A percentile compares a stretch with the other conserved stretches of the same genome.
Evolutionary conservation across 352 stramenopile genomes (phyloP).

Genomic region (Plasmopara viticola): DNA sequence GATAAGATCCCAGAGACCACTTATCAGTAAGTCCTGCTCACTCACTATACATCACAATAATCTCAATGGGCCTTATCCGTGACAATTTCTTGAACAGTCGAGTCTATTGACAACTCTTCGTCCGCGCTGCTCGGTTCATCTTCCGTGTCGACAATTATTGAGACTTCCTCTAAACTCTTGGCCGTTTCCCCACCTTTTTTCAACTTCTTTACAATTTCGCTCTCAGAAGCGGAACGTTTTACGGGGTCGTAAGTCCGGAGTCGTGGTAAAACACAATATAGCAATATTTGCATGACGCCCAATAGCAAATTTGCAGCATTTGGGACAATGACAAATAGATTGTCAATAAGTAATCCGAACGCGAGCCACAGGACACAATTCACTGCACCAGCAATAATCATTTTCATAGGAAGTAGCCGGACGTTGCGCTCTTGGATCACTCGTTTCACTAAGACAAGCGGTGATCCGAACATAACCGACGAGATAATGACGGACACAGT

Average conservation of each 20-base stretch:
- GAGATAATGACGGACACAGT: slow-evolving; percentile 49
- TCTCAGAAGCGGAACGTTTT: slow-evolving; percentile 9
- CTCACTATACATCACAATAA: background rate
- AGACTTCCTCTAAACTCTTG: slow-evolving; percentile 12
- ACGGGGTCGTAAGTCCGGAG: slow-evolving; percentile 26
- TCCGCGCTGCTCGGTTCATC: slow-evolving; percentile 4
- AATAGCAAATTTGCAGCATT: slow-evolving; percentile 59
- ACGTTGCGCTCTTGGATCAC: slow-evolving; percentile 45
- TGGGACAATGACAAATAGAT: slow-evolving; percentile 54
- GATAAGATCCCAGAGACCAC: too few relatives aligned
- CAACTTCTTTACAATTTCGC: slow-evolving; percentile 4
- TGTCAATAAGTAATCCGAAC: slow-evolving; percentile 42
- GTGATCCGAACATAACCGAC: slow-evolving; percentile 58
- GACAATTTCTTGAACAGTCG: slow-evolving; percentile 9
- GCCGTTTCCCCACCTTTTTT: slow-evolving; percentile 8
- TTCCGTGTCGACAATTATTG: slow-evolving; percentile 5
- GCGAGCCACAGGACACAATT: slow-evolving; percentile 47
- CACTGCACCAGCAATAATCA: slow-evolving; percentile 45
- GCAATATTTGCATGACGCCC: slow-evolving; percentile 41
- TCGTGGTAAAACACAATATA: slow-evolving; percentile 35
- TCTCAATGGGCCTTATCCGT: background rate
- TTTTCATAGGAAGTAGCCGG: slow-evolving; percentile 32
- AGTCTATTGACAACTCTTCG: background rate
- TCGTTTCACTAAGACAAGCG: slow-evolving; percentile 38
- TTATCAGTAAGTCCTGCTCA: too few relatives aligned